Base-by-base conservation (phyloP, 2,329 filamentous ascomycete species). In the Aureobasidium uvarum region DNA sequence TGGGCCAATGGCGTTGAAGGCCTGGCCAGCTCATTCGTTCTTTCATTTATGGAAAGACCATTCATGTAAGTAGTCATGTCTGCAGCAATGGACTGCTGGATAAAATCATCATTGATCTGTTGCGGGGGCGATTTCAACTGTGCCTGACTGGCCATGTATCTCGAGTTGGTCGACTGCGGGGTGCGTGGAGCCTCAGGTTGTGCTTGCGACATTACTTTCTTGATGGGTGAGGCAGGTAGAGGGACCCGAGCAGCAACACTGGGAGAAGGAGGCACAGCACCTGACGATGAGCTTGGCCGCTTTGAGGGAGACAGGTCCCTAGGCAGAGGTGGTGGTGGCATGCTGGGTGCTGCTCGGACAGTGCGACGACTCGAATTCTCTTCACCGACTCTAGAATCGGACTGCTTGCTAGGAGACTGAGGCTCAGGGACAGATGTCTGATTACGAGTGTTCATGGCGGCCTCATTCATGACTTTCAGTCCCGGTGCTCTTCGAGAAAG, bases 391-490 rank as follows among this genome's bases (percentile, higher is more conserved):
- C 43, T 18, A 38, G 67, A 68, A 7, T 70, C 65, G 41, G 41
- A n/a, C 23, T 62, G 45, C 52, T 62, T 51, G 25, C 67, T 69
- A 7, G 71, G 66, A 33, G 46, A 48, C 23, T 78, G 75, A 14
- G 31, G 55, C 25, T 60, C 50, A 14, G 62, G 33, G 5, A 59
- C 54, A 38, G 67, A 39, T 66, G 70, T 74, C 67, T 72, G 78
- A 83, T 77, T 79, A 66, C 92, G 85, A 20, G 89, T 86, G 74
- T 96, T 96, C 20, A 90, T 88, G 14, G 89, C 89, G 38, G 89
- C 89, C 67, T 93, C 91, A 69, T 91, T 92, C 87, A 96, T 86
- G 0, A 87, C 82, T 70, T 89, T 84, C 56, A 91, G 80, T 3
- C 88, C 88, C 52, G 85, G 74, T 36, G 83, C 83, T 67, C 87